Conservation (phyloP, 306 rosid species). For the Coriaria nepalensis region DNA sequence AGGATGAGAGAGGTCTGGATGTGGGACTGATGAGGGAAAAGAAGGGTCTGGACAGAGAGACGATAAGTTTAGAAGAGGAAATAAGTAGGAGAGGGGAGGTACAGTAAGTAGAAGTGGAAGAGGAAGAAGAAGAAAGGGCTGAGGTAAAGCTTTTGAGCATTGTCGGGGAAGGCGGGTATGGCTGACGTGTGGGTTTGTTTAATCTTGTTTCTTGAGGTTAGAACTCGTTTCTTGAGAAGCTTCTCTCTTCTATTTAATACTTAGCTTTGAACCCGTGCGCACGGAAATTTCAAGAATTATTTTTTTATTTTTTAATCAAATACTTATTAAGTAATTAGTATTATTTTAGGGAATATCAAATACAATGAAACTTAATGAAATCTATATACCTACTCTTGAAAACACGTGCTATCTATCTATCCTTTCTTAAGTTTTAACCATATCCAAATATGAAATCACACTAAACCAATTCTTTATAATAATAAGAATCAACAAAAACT, state of each 20-base stretch:
- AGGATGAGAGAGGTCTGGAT: slow-evolving; percentile 18
- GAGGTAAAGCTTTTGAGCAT: slow-evolving; percentile 40
- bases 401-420: too few relatives aligned
- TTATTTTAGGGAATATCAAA: too few relatives aligned
- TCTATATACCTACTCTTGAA: too few relatives aligned
- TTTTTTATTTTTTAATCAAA: too few relatives aligned
- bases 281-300: too few relatives aligned
- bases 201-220: background rate
- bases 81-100: slow-evolving; percentile 16
- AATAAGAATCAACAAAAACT: too few relatives aligned
- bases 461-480: too few relatives aligned
- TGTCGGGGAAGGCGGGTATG: slow-evolving; percentile 4
- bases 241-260: background rate
- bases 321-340: too few relatives aligned
- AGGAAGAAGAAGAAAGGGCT: slow-evolving; percentile 15
- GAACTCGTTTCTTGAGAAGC: background rate
- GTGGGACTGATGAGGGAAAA: slow-evolving; percentile 7
- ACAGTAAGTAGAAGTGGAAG: slow-evolving; percentile 29
- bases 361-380: too few relatives aligned
- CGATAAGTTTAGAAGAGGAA: slow-evolving; percentile 22
- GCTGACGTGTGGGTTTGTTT: slow-evolving; percentile 22
- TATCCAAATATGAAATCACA: too few relatives aligned
- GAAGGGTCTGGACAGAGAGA: slow-evolving; percentile 33
- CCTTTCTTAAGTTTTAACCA: too few relatives aligned
- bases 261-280: too few relatives aligned